These are phyloP conservation scores for Tylopilus felleus DNA, from an alignment of 768 basidiomycete genomes.

Conservation along the genomic window DNA sequence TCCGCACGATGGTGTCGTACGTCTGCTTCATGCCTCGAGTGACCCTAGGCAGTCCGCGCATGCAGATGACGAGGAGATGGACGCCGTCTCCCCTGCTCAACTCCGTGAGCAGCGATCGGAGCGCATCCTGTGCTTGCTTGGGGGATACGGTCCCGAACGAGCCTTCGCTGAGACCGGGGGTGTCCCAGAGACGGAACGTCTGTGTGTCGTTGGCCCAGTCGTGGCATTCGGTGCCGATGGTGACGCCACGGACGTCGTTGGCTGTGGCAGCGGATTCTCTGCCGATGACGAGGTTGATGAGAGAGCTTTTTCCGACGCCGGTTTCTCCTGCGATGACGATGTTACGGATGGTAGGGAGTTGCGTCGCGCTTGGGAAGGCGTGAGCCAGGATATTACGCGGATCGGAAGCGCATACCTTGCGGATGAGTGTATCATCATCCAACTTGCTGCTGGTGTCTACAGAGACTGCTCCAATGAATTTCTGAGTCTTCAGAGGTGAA, in stretches of 20 bases:
- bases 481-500: not conserved
- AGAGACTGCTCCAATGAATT: not conserved
- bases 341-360: conserved; percentile 22
- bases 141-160: conserved; percentile 22
- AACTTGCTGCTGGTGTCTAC: not conserved
- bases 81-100: conserved; percentile 17
- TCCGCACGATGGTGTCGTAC: conserved; percentile 20
- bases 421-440: conserved; percentile 7
- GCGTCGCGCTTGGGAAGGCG: not conserved
- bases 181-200: conserved; percentile 31
- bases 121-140: conserved; percentile 23
- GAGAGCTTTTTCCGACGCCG: conserved; percentile 31
- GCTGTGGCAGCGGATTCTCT: conserved; percentile 20
- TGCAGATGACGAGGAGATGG: conserved; percentile 27
- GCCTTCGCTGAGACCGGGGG: conserved; percentile 31
- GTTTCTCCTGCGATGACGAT: conserved; percentile 29
- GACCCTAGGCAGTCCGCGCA: conserved; percentile 24
- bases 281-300: conserved; percentile 29
- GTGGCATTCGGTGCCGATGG: conserved; percentile 19
- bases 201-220: conserved; percentile 13
- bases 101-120: conserved; percentile 26
- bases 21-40: conserved; percentile 29
- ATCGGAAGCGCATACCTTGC: conserved; percentile 1
- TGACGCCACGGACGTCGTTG: conserved; percentile 24
- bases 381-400: conserved; percentile 4